Evolutionary conservation across 371 early-diverging fungal species (phyloP), one percentile per base, ranked within the genome.

Genomic region (Blakeslea trispora): DNA sequence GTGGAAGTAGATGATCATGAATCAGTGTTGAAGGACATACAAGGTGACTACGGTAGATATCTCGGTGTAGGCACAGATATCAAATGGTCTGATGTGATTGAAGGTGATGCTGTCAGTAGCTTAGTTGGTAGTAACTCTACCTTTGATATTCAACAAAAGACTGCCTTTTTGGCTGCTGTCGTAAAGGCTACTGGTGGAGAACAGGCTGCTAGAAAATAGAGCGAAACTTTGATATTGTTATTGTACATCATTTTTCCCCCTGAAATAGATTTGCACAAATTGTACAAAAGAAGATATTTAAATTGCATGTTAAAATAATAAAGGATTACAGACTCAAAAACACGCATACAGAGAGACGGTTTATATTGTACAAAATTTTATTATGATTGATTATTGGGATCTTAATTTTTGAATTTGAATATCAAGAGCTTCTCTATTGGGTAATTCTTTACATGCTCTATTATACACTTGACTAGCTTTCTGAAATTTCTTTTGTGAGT

Each of bases 391-490:
- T 44, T 44, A 44, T 44, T 19, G 10, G 18, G 10, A 24, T 43
- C 43, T 55, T 56, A 65, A 37, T 24, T 50, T 52, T 53, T 65
- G 61, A 10, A 61, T 56, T 45, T 53, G 24, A 45, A 63, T 14
- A 45, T 79, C 80, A 57, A 87, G 82, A 31, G 71, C 75, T 15
- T 81, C 85, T 49, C 73, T 74, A 49, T 83, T 79, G 0, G 59
- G 51, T 0, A 89, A 84, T 7, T 72, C 76, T 67, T 85, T 84
- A 37, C 68, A 55, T 5, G 90, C 92, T 53, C 80, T 74, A 81
- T 81, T 84, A 51, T 86, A 77, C 39, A 90, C 75, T 19, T 76
- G 53, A 51, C 77, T 66, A 34, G 87, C 74, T 47, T 68, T 59
- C 53, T 71, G 67, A 48, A 76, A 74, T 45, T 81, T 74, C 28